Conservation (phyloP, 257 asterid species). For the Echium plantagineum region DNA sequence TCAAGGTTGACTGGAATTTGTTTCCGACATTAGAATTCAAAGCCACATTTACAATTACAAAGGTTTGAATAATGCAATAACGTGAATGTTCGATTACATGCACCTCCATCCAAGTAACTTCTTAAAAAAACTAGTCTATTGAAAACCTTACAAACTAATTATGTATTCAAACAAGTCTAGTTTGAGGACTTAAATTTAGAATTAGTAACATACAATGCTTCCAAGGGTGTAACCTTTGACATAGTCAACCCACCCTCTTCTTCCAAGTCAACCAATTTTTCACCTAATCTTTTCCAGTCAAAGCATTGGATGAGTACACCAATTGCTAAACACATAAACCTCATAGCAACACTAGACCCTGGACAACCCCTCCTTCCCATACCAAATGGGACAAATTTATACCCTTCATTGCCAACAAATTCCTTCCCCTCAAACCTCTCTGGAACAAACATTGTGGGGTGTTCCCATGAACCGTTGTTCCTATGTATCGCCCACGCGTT, state of each 20-base stretch:
- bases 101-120: no score
- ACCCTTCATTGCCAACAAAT: slow-evolving; percentile 11
- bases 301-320: slow-evolving; percentile 42
- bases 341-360: slow-evolving; percentile 31
- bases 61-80: no score
- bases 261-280: slow-evolving; percentile 30
- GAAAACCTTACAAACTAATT: no score
- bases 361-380: slow-evolving; percentile 56
- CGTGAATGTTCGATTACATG: no score
- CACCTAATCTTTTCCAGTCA: slow-evolving; percentile 41
- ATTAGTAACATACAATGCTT: slow-evolving; percentile 38
- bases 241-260: slow-evolving; percentile 41
- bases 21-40: no score
- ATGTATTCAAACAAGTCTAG: no score
- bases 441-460: slow-evolving; percentile 17
- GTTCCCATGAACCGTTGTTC: slow-evolving; percentile 26
- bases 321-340: slow-evolving; percentile 30
- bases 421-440: slow-evolving; percentile 24
- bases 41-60: no score
- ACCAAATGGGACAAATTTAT: slow-evolving; percentile 30
- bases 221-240: slow-evolving; percentile 37
- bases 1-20: no score
- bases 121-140: no score
- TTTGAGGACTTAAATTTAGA: not conserved
- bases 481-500: slow-evolving; percentile 37